Evolutionary conservation across 2,329 filamentous ascomycete genomes (phyloP).

Genomic region (Albifimbria verrucaria): DNA sequence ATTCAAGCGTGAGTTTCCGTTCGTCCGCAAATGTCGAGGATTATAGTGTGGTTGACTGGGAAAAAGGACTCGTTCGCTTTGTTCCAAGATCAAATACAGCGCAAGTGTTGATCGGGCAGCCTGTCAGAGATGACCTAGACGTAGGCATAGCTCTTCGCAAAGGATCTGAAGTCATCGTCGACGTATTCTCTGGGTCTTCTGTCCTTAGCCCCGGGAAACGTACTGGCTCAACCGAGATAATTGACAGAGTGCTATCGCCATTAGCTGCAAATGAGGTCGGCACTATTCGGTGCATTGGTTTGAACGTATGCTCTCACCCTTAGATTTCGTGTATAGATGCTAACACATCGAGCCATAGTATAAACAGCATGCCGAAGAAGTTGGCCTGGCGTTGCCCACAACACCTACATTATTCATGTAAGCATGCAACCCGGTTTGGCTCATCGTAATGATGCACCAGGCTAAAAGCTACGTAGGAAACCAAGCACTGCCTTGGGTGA

Average conservation of each 20-base stretch:
- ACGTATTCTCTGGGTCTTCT: conserved; percentile 56
- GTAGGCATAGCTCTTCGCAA: conserved; percentile 55
- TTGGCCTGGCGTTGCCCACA: conserved; percentile 47
- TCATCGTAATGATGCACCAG: not conserved
- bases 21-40: not conserved
- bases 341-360: conserved; percentile 20
- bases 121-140: conserved; percentile 48
- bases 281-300: conserved; percentile 55
- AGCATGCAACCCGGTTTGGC: not conserved
- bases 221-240: conserved; percentile 43
- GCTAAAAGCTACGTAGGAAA: conserved; percentile 33
- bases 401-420: conserved; percentile 55
- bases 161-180: conserved; percentile 53
- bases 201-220: conserved; percentile 50
- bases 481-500: conserved; percentile 51
- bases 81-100: conserved; percentile 46
- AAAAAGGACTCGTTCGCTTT: conserved; percentile 56
- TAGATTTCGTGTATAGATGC: conserved; percentile 19
- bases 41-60: not conserved
- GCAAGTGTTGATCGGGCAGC: conserved; percentile 54
- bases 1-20: not conserved
- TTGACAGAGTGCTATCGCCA: conserved; percentile 46
- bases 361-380: conserved; percentile 40
- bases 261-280: conserved; percentile 38
- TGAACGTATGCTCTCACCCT: conserved; percentile 48